These are phyloP conservation scores for Fusarium dimerum DNA, from an alignment of 2,329 filamentous ascomycete genomes.

Conservation along the genomic window DNA sequence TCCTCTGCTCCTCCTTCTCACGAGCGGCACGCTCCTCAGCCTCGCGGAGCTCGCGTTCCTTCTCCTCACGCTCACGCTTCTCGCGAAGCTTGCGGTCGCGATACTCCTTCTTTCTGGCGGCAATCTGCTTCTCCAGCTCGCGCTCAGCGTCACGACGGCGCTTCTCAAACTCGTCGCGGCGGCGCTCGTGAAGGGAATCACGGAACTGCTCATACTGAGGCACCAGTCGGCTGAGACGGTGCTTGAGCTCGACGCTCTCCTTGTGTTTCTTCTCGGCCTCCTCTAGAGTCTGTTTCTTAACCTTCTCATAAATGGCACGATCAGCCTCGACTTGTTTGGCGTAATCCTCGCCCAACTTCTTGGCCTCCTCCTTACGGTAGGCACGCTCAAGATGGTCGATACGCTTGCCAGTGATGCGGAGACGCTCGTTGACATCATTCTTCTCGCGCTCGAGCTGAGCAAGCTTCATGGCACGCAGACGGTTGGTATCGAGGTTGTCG, in stretches of 20 bases:
- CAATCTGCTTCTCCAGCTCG: conserved; percentile 91
- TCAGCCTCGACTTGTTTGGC: conserved; percentile 79
- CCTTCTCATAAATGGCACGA: conserved; percentile 74
- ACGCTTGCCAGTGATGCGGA: conserved; percentile 90
- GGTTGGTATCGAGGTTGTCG: conserved; percentile 83
- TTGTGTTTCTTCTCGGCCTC: conserved; percentile 88
- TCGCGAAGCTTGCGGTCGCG: conserved; percentile 81
- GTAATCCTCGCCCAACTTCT: conserved; percentile 87
- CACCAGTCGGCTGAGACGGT: conserved; percentile 83
- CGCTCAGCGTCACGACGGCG: conserved; percentile 87
- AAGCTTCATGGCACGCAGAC: conserved; percentile 91
- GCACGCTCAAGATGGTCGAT: conserved; percentile 97
- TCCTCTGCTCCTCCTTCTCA: conserved; percentile 84
- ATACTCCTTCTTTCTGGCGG: conserved; percentile 82
- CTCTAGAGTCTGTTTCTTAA: conserved; percentile 74
- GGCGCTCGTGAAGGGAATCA: conserved; percentile 77
- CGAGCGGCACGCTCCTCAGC: conserved; percentile 79
- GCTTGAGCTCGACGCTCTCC: conserved; percentile 89
- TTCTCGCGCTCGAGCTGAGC: conserved; percentile 97
- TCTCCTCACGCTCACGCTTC: conserved; percentile 81
- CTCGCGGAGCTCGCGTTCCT: conserved; percentile 75
- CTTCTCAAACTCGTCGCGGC: conserved; percentile 94
- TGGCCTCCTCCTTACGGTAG: conserved; percentile 91
- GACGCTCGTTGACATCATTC: conserved; percentile 89
- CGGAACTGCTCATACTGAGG: conserved; percentile 84